Base-by-base conservation (phyloP, 495 filamentous ascomycete species). In the Penicillium pancosmium region DNA sequence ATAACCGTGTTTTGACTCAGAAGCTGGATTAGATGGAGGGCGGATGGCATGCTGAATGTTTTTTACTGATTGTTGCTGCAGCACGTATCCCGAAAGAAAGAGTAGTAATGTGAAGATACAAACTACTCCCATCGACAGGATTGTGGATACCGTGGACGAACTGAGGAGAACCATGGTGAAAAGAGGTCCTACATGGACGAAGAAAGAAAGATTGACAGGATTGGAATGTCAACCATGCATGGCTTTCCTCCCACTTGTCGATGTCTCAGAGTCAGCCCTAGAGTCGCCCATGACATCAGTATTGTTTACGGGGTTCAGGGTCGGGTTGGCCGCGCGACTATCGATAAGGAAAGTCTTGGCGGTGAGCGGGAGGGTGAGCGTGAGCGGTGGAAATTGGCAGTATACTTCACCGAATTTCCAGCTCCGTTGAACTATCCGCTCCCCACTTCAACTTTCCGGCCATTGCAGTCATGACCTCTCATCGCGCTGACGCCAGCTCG, bases 401-500 rank as follows among this genome's bases (percentile, higher is more conserved):
- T 31, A 31, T 31, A 38, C 36, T 13, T 38, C 1, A 31, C 8
- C 27, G 44, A 19, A 44, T 44, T 44, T 44, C 41, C 13, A 44
- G 40, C 41, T 46, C 40, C 41, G 13, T 19, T 10, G 16, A 44
- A 16, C 8, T n/a, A 15, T 21, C 16, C 41, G 0, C 16, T 44
- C 16, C 41, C 13, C 41, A 44, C 16, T 19, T 8, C 41, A 19
- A 19, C n/a, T 7, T 9, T 44, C 41, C 16, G 41, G 5, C 16
- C 41, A 44, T 55, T 44, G 35, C 38, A 47, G 19, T 46, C 55
- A 78, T 77, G 72, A 56, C 75, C 15, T 61, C 73, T 55, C 88
- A 92, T 74, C 85, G 85, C 64, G 88, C 88, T 64, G 88, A 92
- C 65, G 89, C 88, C 67, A 86, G 84, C 69, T 78, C 82, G 52